Evolutionary conservation across 2,329 filamentous ascomycete genomes (phyloP).

Genomic region (Fusarium circinatum): DNA sequence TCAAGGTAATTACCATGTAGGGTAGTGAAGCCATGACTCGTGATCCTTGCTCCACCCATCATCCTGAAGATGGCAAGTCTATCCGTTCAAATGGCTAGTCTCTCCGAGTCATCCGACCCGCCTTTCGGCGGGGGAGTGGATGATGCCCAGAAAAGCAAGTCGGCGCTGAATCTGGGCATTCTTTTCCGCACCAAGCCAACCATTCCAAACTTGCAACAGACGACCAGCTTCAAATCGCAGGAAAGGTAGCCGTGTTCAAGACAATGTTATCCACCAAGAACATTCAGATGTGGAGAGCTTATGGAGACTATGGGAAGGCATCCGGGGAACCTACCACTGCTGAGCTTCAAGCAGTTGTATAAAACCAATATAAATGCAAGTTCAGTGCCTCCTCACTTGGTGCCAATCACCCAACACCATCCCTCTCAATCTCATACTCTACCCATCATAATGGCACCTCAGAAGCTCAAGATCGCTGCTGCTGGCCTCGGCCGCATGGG

Average conservation of each 20-base stretch:
- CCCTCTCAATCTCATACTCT: background rate
- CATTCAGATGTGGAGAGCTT: background rate
- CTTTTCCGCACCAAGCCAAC: background rate
- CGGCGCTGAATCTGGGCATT: background rate
- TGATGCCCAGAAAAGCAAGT: background rate
- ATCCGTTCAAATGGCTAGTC: background rate
- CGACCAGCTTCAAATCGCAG: background rate
- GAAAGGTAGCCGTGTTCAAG: background rate
- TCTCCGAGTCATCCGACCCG: background rate
- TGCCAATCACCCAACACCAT: background rate
- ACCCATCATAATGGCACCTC: constrained; percentile 4
- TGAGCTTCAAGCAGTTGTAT: background rate
- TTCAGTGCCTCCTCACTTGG: background rate
- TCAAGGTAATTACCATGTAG: background rate
- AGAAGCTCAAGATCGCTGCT: constrained; percentile 56
- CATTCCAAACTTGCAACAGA: background rate
- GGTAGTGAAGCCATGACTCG: background rate
- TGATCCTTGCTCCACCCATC: background rate
- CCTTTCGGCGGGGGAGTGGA: background rate
- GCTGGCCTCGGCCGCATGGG: constrained; percentile 65
- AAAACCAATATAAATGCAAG: background rate
- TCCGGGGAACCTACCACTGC: background rate
- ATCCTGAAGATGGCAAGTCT: background rate
- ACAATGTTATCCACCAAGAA: background rate
- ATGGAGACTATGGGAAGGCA: background rate